Percentiles rank a stretch among this genome's conserved stretches.
Evolutionary conservation across 2,329 filamentous ascomycete species (phyloP).

Genomic region (Hymenoscyphus albidus): DNA sequence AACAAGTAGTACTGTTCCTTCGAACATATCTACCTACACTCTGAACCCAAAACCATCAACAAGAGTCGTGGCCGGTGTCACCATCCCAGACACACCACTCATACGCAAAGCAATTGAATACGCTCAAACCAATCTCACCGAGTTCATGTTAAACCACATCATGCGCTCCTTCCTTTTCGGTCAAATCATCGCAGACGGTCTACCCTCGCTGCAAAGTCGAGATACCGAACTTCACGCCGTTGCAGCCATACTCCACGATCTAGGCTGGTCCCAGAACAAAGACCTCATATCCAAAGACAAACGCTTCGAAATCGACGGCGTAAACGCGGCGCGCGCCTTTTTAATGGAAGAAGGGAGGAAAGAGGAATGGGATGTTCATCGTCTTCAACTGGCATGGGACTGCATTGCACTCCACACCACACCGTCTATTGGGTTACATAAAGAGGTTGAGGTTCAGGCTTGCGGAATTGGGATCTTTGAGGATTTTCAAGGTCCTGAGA

Average conservation of each 20-base stretch:
- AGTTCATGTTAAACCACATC: slow-evolving; percentile 39
- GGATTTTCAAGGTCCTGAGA: slow-evolving; percentile 19
- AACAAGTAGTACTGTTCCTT: no score
- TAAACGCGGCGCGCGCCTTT: slow-evolving; percentile 42
- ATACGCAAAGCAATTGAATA: slow-evolving; percentile 36
- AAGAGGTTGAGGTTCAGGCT: slow-evolving; percentile 39
- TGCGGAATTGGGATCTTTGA: background rate
- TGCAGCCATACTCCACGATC: slow-evolving; percentile 41
- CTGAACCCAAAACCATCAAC: slow-evolving; percentile 4
- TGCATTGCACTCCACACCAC: slow-evolving; percentile 43
- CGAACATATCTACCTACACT: no score
- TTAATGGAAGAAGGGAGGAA: slow-evolving; percentile 29
- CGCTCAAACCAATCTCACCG: slow-evolving; percentile 31
- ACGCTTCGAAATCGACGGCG: slow-evolving; percentile 50
- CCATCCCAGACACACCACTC: slow-evolving; percentile 37
- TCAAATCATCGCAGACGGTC: slow-evolving; percentile 2
- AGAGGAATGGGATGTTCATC: slow-evolving; percentile 38
- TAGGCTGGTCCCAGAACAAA: slow-evolving; percentile 40
- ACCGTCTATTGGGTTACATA: slow-evolving; percentile 37
- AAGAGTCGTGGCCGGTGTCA: slow-evolving; percentile 34
- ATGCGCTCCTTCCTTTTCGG: slow-evolving; percentile 39
- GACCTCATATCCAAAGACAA: slow-evolving; percentile 41
- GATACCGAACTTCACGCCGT: slow-evolving; percentile 34
- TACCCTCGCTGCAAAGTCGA: background rate
- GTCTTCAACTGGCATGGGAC: slow-evolving; percentile 36